Base-by-base conservation (phyloP, 306 rosid species). In the Rosa multiflora region DNA sequence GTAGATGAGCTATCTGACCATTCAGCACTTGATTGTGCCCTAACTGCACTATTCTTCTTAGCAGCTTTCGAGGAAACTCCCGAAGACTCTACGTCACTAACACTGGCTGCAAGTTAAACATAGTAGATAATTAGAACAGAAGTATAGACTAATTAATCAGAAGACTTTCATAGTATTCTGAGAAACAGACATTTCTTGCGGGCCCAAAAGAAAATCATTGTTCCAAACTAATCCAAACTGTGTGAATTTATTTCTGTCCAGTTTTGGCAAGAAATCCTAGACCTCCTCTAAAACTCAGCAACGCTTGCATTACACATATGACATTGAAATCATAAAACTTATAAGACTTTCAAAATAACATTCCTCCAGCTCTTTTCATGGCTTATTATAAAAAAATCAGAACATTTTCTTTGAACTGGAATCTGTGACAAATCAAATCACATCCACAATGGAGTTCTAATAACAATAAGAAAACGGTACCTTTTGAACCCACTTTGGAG, bases 401-500 rank as follows among this genome's bases (percentile, higher is more conserved):
- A 35, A 62, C 32, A 3, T 63, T 12, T 29, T 56, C 49, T 20
- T 55, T 53, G 3, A 42, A 70, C 40, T 4, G 44, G 26, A 78
- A 53, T 5, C 46, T 23, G 70, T 13, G 47, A 56, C 53, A 58
- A 76, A 85, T 9, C 44, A 71, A 48, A 79, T 48, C 52, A 75
- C 70, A 48, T 58, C 71, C 84, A 73, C 72, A 6, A 29, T 2
- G 58, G 26, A 48, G 53, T 5, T 77, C 49, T 46, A 42, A 29
- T 14, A 46, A 74, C 14, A 44, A 40, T 11, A 76, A 29, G 51
- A 80, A 58, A 71, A 49, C 32, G 43, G 70, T 92, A 94, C 98
- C 97, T 95, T 88, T 91, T 64, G 81, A 85, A 42, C 89, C 94
- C 81, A 49, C 78, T 92, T 89, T 95, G 79, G 98, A 85, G 79